Evolutionary conservation across 352 stramenopile genomes (phyloP).

Genomic region (Globisporangium recalcitrans): DNA sequence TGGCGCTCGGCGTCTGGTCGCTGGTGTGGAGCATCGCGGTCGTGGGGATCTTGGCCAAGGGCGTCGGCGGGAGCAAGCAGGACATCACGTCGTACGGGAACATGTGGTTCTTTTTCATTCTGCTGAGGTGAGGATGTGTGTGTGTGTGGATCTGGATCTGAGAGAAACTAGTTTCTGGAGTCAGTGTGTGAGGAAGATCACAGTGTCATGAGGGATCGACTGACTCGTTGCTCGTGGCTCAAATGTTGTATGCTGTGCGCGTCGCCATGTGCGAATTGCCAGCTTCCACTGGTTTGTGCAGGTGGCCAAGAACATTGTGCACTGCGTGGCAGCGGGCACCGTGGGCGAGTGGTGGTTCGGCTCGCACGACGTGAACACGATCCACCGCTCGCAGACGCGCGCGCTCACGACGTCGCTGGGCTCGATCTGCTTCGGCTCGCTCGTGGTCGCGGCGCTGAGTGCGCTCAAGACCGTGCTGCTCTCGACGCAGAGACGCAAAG

Average conservation of each 20-base stretch:
- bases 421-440: slow-evolving; percentile 81
- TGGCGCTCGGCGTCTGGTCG: slow-evolving; percentile 62
- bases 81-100: slow-evolving; percentile 67
- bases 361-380: slow-evolving; percentile 61
- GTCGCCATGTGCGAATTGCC: neutral
- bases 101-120: slow-evolving; percentile 77
- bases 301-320: slow-evolving; percentile 81
- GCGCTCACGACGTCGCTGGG: slow-evolving; percentile 71
- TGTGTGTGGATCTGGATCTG: neutral
- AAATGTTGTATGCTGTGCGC: neutral
- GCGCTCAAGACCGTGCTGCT: slow-evolving; percentile 66
- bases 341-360: slow-evolving; percentile 87
- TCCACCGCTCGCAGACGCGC: slow-evolving; percentile 59
- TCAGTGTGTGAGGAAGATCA: no score
- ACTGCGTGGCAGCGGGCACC: slow-evolving; percentile 72
- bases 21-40: slow-evolving; percentile 74
- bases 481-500: slow-evolving; percentile 59
- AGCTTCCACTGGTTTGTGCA: slow-evolving; percentile 86
- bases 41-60: slow-evolving; percentile 64
- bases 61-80: slow-evolving; percentile 31
- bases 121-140: slow-evolving; percentile 52
- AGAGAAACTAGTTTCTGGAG: neutral
- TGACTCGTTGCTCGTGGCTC: no score
- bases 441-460: slow-evolving; percentile 65
- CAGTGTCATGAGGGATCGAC: no score